Evolutionary conservation across 345 rosid species (phyloP).

Genomic region (Rubroshorea leprosula): DNA sequence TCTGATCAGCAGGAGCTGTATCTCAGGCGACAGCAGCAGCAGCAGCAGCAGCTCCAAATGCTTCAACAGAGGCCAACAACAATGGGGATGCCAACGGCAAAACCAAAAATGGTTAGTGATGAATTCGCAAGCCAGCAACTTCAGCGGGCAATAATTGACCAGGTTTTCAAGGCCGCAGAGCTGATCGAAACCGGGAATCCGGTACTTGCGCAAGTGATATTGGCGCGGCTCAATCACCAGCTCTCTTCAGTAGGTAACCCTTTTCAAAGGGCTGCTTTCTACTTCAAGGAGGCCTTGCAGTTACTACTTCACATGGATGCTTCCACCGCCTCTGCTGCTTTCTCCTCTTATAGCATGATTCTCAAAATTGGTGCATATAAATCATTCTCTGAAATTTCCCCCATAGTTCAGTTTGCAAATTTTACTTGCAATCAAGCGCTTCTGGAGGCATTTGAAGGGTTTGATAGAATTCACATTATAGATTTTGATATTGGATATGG

Average conservation of each 20-base stretch:
- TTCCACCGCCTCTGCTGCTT: conserved; percentile 16
- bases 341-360: conserved; percentile 46
- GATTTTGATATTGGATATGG: conserved; percentile 90
- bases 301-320: conserved; percentile 37
- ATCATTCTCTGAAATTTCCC: conserved; percentile 83
- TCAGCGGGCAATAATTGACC: conserved; percentile 64
- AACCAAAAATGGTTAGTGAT: conserved; percentile 34
- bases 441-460: conserved; percentile 60
- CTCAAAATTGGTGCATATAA: conserved; percentile 79
- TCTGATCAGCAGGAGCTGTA: conserved; percentile 44
- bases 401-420: conserved; percentile 74
- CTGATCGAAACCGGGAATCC: conserved; percentile 71
- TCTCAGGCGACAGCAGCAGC: conserved; percentile 33
- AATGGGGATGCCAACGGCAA: conserved; percentile 20
- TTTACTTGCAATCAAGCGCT: conserved; percentile 86
- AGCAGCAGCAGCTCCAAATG: conserved; percentile 33
- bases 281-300: conserved; percentile 71
- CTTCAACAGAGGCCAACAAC: conserved; percentile 33
- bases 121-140: conserved; percentile 57
- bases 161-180: conserved; percentile 81
- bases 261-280: conserved; percentile 70
- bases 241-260: conserved; percentile 80
- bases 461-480: conserved; percentile 59
- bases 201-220: conserved; percentile 99
- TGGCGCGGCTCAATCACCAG: conserved; percentile 99